Percentiles rank a stretch among this genome's conserved stretches.
phyloP scores from a whole-genome alignment of 2,329 filamentous ascomycete genomes.

The Fusarium sp. region DNA sequence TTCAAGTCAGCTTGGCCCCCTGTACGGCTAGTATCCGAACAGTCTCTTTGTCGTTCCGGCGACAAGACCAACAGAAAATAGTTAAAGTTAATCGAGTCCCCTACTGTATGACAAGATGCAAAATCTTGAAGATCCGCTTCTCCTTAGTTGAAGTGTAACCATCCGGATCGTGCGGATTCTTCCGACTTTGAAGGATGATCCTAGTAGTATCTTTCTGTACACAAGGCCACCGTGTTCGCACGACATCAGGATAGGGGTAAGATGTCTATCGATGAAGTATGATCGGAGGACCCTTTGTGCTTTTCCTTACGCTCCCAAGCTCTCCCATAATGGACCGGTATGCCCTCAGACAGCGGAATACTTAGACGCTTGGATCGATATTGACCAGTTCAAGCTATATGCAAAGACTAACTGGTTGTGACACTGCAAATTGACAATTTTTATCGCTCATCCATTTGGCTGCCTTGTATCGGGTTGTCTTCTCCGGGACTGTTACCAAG shows the following conservation, averaged over 20 bases:
- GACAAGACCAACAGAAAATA: neutral
- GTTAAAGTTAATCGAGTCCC: slow-evolving; percentile 4
- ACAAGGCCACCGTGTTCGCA: slow-evolving; percentile 19
- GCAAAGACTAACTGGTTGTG: neutral
- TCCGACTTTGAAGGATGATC: slow-evolving; percentile 3
- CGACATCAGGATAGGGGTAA: slow-evolving; percentile 11
- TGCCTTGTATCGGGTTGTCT: neutral
- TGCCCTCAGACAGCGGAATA: neutral
- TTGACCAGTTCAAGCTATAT: neutral
- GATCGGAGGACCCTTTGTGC: neutral
- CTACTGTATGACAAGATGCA: neutral
- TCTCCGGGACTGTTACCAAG: neutral
- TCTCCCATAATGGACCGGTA: neutral
- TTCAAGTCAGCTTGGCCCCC: slow-evolving; percentile 21
- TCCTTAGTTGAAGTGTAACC: neutral
- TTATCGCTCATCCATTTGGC: neutral
- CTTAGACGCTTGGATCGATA: neutral
- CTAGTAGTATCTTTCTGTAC: neutral
- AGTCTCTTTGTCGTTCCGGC: neutral
- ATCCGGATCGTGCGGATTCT: slow-evolving; percentile 9
- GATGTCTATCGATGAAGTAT: neutral
- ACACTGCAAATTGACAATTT: neutral
- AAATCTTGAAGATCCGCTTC: neutral
- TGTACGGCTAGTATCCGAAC: slow-evolving; percentile 32
- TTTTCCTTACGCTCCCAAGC: neutral